Conservation (phyloP, 108 stramenopile genomes). For the Nitzschia sp. region DNA sequence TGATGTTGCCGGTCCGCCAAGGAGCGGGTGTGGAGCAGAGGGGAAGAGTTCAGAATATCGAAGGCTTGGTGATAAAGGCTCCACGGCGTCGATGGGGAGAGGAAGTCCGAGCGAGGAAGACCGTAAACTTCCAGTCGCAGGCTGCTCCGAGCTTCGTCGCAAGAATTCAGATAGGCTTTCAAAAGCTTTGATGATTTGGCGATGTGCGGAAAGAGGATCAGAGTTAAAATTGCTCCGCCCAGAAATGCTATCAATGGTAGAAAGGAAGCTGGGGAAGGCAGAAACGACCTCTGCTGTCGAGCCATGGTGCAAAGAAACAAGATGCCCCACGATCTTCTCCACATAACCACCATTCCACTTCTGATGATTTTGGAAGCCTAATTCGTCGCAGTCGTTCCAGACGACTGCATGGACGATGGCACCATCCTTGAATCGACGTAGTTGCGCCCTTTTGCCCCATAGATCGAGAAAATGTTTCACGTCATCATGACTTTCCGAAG, state of each 20-base stretch:
- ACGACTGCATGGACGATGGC: constrained; percentile 89
- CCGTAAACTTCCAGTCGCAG: constrained; percentile 17
- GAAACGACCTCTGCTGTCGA: constrained; percentile 34
- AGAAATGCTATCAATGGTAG: constrained; percentile 62
- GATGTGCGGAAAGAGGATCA: constrained; percentile 54
- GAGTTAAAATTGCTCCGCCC: neutral
- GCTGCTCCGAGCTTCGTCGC: constrained; percentile 46
- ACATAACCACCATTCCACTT: constrained; percentile 75
- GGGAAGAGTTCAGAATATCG: constrained; percentile 84
- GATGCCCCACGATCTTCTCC: constrained; percentile 68
- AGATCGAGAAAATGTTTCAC: constrained; percentile 62
- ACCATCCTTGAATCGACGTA: constrained; percentile 89
- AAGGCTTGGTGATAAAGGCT: constrained; percentile 72
- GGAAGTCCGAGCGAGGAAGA: constrained; percentile 58
- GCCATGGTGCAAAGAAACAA: constrained; percentile 58
- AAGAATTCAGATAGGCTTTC: constrained; percentile 70
- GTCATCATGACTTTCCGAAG: constrained; percentile 62
- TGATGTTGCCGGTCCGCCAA: constrained; percentile 46
- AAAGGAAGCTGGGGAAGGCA: constrained; percentile 61
- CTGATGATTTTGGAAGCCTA: constrained; percentile 54
- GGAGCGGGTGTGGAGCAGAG: constrained; percentile 69
- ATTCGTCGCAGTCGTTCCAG: constrained; percentile 57
- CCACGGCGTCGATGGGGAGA: constrained; percentile 78
- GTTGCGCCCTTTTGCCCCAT: constrained; percentile 78
- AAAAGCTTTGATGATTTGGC: constrained; percentile 68